phyloP scores from a whole-genome alignment of 306 rosid genomes.

The Mimosa bimucronata region DNA sequence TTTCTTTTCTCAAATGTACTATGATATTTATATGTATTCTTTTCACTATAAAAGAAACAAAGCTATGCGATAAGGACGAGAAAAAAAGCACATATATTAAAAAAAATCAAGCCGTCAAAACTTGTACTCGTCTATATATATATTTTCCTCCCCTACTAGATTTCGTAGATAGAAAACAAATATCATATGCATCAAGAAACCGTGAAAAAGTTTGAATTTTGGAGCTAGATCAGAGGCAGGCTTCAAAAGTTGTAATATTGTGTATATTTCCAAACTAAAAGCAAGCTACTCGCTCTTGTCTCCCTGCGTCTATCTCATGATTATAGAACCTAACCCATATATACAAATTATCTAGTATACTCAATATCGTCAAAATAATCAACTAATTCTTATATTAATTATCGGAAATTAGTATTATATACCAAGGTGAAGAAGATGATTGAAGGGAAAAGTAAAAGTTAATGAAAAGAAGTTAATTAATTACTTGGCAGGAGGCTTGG shows the following conservation, averaged over 20 bases:
- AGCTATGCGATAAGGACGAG: neutral
- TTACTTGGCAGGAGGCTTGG: constrained; percentile 89
- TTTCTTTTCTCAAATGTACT: neutral
- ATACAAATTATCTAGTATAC: too few species aligned
- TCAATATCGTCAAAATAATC: too few species aligned
- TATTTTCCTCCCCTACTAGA: neutral
- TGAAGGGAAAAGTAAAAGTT: neutral
- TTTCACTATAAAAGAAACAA: neutral
- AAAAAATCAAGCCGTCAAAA: neutral
- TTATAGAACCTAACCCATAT: neutral
- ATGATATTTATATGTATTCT: neutral
- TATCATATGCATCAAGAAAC: neutral
- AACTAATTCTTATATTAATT: too few species aligned
- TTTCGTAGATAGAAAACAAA: neutral
- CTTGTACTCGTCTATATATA: neutral
- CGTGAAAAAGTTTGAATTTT: neutral
- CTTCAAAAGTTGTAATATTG: neutral
- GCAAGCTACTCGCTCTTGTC: neutral
- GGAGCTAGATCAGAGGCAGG: neutral
- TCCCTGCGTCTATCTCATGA: neutral
- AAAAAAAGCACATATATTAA: neutral
- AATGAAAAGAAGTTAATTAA: constrained; percentile 6
- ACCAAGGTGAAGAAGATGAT: neutral
- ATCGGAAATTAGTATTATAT: neutral
- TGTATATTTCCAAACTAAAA: neutral